Base-by-base conservation (phyloP, 805 yeast genomes). In the Komagataella ulmi region DNA sequence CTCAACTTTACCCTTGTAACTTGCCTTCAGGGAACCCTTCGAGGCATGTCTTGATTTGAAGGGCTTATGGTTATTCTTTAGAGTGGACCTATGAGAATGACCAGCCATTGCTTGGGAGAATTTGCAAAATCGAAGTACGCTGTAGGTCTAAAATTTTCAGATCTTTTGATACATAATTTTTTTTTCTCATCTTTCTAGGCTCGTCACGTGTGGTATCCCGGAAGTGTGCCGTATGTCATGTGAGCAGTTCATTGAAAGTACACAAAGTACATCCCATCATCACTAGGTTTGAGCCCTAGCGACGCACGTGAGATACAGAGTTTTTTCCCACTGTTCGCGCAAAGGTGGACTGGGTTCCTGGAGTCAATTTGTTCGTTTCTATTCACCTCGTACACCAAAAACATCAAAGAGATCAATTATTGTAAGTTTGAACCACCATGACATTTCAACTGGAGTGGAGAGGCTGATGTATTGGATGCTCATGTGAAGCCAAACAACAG, bases 11-110 rank as follows among this genome's bases (percentile, higher is more conserved):
- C 98, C 98, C 62, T 85, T 90, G 59, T 72, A 72, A 54, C 79
- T 73, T 56, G 88, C 86, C 63, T 89, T 95, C 60, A 91, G 66
- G 43, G 89, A 79, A 54, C 96, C 85, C 63, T 93, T 93, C 12
- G 95, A 79, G 18, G 96, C 79, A 72, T 93, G 99, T 63, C 83
- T 85, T 2, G 96, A 79, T 65, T 93, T 95, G 75, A 88, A 95
- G 7, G 90, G 77, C 70, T 93, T 93, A 61, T 91, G 96, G 49
- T 81, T 81, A 62, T 82, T 83, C 67, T 88, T 91, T 47, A 87
- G 69, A 3, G 96, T 80, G 10, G 91, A 75, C 64, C 98, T 78
- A 65, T 93, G 98, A 6, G 88, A 79, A 65, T 83, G 85, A 59
- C 86, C 86, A 48, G 85, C 87, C 85, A 82, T 80, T 44, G 46